phyloP scores from a whole-genome alignment of 371 early-diverging fungal species.

The Syncephalastrum monosporum region DNA sequence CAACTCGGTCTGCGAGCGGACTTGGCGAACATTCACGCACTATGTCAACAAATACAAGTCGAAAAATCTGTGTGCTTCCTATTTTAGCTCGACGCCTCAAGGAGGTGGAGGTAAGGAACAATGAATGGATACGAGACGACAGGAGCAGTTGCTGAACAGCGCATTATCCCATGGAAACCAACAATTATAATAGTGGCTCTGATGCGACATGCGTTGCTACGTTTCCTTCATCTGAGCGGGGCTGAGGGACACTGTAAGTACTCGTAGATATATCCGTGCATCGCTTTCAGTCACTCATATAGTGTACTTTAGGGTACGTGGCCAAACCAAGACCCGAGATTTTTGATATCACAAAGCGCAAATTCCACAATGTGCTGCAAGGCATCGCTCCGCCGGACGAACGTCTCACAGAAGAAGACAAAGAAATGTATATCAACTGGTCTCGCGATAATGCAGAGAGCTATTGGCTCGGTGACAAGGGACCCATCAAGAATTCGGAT shows the following conservation, averaged over 20 bases:
- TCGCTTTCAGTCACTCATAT: not conserved
- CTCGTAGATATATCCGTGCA: not conserved
- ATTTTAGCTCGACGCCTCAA: slow-evolving; percentile 84
- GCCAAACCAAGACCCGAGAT: slow-evolving; percentile 78
- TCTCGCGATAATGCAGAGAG: slow-evolving; percentile 70
- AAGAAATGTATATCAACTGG: slow-evolving; percentile 72
- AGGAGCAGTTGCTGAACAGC: not conserved
- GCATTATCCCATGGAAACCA: too few relatives aligned
- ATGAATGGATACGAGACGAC: not conserved
- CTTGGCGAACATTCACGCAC: slow-evolving; percentile 57
- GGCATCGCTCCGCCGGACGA: slow-evolving; percentile 71
- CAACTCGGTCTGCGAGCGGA: slow-evolving; percentile 52
- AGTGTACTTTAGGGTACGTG: slow-evolving; percentile 55
- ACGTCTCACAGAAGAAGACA: slow-evolving; percentile 68
- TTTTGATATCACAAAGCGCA: slow-evolving; percentile 82
- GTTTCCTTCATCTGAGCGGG: slow-evolving; percentile 64
- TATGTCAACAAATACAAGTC: slow-evolving; percentile 49
- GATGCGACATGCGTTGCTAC: slow-evolving; percentile 84
- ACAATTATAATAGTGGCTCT: slow-evolving; percentile 63
- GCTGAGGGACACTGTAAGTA: slow-evolving; percentile 66
- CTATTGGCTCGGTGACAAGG: slow-evolving; percentile 72
- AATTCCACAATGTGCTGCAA: slow-evolving; percentile 90
- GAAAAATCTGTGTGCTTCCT: slow-evolving; percentile 62
- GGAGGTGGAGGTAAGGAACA: slow-evolving; percentile 73
- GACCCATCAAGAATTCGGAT: slow-evolving; percentile 66